Evolutionary conservation across 495 filamentous ascomycete species (phyloP).

Genomic region (Hyaloscypha finlandica): DNA sequence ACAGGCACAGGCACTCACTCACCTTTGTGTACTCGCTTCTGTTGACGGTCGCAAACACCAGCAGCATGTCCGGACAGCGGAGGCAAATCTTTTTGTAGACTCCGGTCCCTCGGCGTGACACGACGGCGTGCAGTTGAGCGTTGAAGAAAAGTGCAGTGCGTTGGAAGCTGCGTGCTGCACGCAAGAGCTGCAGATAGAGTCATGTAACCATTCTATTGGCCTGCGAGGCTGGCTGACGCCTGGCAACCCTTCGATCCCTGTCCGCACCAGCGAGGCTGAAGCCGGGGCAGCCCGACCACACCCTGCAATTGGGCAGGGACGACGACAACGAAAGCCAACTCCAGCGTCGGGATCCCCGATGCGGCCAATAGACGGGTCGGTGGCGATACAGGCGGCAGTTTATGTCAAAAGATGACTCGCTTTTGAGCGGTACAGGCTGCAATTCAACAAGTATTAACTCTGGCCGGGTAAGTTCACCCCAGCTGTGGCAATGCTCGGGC

Average conservation of each 20-base stretch:
- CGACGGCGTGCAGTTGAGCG: not conserved
- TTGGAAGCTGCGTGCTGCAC: not conserved
- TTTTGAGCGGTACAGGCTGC: constrained; percentile 3
- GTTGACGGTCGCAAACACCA: not conserved
- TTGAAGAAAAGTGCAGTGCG: constrained; percentile 5
- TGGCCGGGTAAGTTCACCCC: not conserved
- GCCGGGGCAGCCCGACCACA: not conserved
- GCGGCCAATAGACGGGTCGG: not conserved
- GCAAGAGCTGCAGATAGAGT: not conserved
- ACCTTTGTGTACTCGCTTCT: constrained; percentile 9
- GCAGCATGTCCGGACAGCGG: not conserved
- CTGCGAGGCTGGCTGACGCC: constrained; percentile 1
- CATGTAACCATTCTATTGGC: not conserved
- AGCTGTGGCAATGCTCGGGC: not conserved
- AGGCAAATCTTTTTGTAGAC: not conserved
- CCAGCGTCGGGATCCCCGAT: constrained; percentile 11
- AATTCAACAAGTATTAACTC: not conserved
- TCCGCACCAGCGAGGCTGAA: not conserved
- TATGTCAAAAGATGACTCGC: not conserved
- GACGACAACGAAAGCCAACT: not conserved
- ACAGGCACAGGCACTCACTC: not conserved
- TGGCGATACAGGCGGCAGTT: not conserved
- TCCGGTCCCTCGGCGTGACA: constrained; percentile 4
- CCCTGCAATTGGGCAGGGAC: not conserved
- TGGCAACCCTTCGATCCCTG: not conserved